Base-by-base conservation (phyloP, 306 rosid species). In the Rubus idaeus region DNA sequence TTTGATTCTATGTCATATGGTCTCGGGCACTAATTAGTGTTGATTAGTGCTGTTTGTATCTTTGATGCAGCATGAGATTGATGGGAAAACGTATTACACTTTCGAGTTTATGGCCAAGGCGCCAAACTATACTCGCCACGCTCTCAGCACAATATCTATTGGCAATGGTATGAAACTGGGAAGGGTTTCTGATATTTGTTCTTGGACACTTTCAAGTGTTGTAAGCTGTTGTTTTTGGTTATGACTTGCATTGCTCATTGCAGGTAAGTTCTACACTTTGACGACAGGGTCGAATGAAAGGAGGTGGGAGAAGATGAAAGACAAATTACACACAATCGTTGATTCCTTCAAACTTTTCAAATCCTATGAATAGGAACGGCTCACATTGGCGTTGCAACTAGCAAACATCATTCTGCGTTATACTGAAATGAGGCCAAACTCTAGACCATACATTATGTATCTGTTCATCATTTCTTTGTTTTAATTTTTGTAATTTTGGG, bases 241-340 rank as follows among this genome's bases (percentile, higher is more conserved):
- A 65, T 11, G 18, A 56, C 55, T 26, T 30, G n/a, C 53, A 68
- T 71, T 46, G 49, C 56, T 3, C 42, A 37, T 86, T 84, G 88
- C 87, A 96, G 99, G 99, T n/a, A 92, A 77, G 71, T 93, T 96
- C 83, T 96, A 88, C 89, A 91, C 98, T 1, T 71, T 91, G 82
- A 96, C 98, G 0, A 96, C 97, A 0, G 98, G 99, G 72, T 89
- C 96, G 49, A 93, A 93, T 73, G 91, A 96, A 86, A 92, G 99
- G 82, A 87, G 99, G 83, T 96, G 99, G 99, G 91, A 75, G 18
- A 96, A 96, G 84, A 93, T 96, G 96, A 91, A 93, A 85, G 98
- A 96, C 64, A 92, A 89, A 72, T 47, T 96, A 86, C 94, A 83
- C 57, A 88, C 88, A 2, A 74, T 96, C 6, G 10, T 90, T 3